phyloP scores from a whole-genome alignment of 257 asterid genomes.

The Paraleonurus japonicus region DNA sequence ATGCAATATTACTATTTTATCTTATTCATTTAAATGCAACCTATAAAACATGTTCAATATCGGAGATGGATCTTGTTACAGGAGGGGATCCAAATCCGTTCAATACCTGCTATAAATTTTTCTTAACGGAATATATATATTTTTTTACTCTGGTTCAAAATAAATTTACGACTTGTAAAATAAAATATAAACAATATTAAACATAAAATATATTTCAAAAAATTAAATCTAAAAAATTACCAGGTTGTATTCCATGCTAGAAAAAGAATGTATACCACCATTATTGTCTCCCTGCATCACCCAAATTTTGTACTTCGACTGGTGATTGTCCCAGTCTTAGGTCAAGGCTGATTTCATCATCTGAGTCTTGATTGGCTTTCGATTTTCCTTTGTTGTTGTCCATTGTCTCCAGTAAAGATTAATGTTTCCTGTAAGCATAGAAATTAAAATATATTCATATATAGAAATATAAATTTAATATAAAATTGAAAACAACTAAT shows the following conservation, averaged over 20 bases:
- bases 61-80: too few relatives aligned
- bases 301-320: not conserved
- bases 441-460: not conserved
- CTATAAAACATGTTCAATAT: not conserved
- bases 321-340: constrained; percentile 16
- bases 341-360: constrained; percentile 20
- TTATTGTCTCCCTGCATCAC: not conserved
- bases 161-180: not conserved
- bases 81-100: too few relatives aligned
- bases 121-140: not conserved
- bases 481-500: not conserved
- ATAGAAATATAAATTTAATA: too few relatives aligned
- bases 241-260: not conserved
- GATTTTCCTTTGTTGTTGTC: not conserved
- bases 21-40: not conserved
- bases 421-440: not conserved
- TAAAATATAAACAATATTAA: not conserved
- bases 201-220: not conserved
- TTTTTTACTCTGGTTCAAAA: not conserved
- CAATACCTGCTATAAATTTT: too few relatives aligned
- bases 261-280: not conserved
- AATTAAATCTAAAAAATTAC: not conserved
- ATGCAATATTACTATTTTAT: not conserved
- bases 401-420: not conserved
- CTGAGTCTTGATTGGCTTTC: not conserved